These are phyloP conservation scores for Nannochloropsis granulata DNA, from an alignment of 108 stramenopile species.

Conservation along the genomic window DNA sequence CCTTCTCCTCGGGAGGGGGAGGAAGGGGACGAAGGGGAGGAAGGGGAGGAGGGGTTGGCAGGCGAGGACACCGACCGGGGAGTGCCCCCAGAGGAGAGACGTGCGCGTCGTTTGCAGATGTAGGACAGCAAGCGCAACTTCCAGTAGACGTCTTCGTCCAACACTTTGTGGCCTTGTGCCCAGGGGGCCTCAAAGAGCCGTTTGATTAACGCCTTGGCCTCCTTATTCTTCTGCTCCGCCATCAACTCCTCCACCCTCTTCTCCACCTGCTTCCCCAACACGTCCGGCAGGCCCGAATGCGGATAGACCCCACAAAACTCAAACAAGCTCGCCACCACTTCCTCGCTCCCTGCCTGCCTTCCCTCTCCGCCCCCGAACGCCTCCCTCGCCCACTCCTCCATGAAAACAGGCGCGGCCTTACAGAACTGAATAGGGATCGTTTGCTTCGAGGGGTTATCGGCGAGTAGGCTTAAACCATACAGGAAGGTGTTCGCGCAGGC, in stretches of 20 bases:
- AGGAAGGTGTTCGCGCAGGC: not conserved
- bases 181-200: not conserved
- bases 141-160: not conserved
- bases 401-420: not conserved
- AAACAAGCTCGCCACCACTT: not conserved
- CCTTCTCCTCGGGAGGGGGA: not conserved
- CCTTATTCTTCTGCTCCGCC: not conserved
- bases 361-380: not conserved
- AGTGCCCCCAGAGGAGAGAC: not conserved
- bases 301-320: not conserved
- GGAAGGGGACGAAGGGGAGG: not conserved
- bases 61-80: not conserved
- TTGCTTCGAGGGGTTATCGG: not conserved
- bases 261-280: not conserved
- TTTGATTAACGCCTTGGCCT: not conserved
- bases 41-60: too few species aligned
- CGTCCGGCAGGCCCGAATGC: not conserved
- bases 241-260: not conserved
- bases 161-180: not conserved
- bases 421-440: not conserved
- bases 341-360: not conserved
- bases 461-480: not conserved
- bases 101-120: not conserved
- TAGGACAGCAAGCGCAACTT: not conserved
- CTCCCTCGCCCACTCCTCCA: not conserved